phyloP scores from a whole-genome alignment of 2,329 filamentous ascomycete genomes.

The Hypoxylon sp. region DNA sequence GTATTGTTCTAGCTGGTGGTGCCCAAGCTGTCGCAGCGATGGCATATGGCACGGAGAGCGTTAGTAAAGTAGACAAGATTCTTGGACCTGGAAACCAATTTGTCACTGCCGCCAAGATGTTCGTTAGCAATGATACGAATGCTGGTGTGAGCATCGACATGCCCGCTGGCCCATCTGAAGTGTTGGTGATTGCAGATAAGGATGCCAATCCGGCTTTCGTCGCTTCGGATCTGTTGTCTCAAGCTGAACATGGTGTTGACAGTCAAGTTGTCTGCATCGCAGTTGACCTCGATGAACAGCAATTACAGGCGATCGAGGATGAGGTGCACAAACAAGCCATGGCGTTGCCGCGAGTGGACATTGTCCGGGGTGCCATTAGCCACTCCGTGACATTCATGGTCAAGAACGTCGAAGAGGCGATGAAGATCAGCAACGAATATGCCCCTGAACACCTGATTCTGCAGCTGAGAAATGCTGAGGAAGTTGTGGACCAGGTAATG shows the following conservation, averaged over 20 bases:
- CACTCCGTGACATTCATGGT: conserved; percentile 92
- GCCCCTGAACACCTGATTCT: conserved; percentile 97
- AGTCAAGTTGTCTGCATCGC: conserved; percentile 95
- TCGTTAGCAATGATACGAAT: conserved; percentile 96
- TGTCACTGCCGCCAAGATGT: conserved; percentile 98
- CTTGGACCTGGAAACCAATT: conserved; percentile 98
- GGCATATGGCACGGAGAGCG: conserved; percentile 95
- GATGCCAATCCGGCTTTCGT: conserved; percentile 93
- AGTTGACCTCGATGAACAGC: conserved; percentile 79
- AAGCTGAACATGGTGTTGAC: conserved; percentile 97
- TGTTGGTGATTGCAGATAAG: conserved; percentile 94
- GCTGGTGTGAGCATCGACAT: conserved; percentile 97
- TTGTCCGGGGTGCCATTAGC: conserved; percentile 89
- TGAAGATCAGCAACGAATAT: conserved; percentile 91
- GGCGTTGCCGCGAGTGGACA: conserved; percentile 90
- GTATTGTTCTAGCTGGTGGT: conserved; percentile 94
- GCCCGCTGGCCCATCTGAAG: conserved; percentile 96
- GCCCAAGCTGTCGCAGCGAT: conserved; percentile 96
- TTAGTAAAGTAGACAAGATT: conserved; percentile 99
- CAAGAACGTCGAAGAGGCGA: conserved; percentile 78
- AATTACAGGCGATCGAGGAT: conserved; percentile 88
- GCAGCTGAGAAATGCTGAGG: conserved; percentile 83
- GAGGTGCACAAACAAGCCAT: conserved; percentile 90
- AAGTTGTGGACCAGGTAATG: conserved; percentile 82
- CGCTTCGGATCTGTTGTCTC: conserved; percentile 92